Evolutionary conservation across 2,329 filamentous ascomycete genomes (phyloP), one percentile per base, ranked within the genome.

Genomic region (Aspergillus latus): DNA sequence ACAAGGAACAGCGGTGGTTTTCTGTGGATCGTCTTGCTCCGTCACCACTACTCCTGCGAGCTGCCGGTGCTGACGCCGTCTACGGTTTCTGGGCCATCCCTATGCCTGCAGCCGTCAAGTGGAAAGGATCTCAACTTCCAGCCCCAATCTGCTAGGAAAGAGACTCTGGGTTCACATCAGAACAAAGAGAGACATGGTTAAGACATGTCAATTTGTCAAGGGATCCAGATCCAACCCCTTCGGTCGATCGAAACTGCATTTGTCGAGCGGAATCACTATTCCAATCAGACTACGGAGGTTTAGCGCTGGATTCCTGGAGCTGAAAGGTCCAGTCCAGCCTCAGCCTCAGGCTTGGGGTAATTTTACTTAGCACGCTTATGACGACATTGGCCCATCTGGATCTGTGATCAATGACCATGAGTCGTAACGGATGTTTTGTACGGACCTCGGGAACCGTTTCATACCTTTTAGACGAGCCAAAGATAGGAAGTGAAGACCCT

Each of bases 181-280:
- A 36, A 5, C 15, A n/a, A 26, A 11, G 13, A 47, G 29, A 47
- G 45, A 47, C 45, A 43, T 21, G n/a, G 29, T 28, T 21, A 37
- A 37, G 46, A 49, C 46, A 39, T 37, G 46, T 21, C 39, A 43
- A 42, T 4, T 13, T 16, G 15, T 28, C 46, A 56, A 58, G 52
- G 52, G 58, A 62, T 56, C 47, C 43, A 54, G 52, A 56, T 58
- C 54, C 54, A 29, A 58, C 29, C 45, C 26, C 48, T 28, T 42
- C n/a, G 56, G 65, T 51, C 63, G 65, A 67, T 68, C 65, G 51
- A 62, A 59, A 49, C 59, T 62, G 37, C 15, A 61, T 63, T 59
- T 32, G 47, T 49, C 47, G 15, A 48, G 26, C 34, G 7, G 21
- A 21, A 49, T 40, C 47, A 49, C 47, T 34, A 49, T 49, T 36